These are phyloP conservation scores for Fusarium sp. DNA, from an alignment of 2,329 filamentous ascomycete species.

Conservation along the genomic window DNA sequence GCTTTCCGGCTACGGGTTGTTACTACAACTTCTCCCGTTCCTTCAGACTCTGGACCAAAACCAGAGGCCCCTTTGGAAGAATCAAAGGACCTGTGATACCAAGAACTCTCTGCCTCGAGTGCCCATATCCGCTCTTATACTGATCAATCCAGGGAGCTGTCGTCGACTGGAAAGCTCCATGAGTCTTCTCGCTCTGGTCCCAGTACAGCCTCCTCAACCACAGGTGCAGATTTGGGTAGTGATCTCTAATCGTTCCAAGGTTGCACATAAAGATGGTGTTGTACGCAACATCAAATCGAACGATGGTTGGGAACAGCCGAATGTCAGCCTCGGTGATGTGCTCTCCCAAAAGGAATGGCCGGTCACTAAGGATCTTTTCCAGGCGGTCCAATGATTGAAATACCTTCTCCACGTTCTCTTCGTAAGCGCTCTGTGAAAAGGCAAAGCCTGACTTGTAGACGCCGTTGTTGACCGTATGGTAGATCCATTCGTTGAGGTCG, in stretches of 20 bases:
- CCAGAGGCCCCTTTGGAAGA: slow-evolving; percentile 46
- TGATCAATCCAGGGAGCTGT: slow-evolving; percentile 69
- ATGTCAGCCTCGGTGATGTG: slow-evolving; percentile 79
- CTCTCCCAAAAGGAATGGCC: slow-evolving; percentile 75
- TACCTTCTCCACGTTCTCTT: slow-evolving; percentile 71
- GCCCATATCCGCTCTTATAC: slow-evolving; percentile 52
- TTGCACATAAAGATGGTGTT: slow-evolving; percentile 78
- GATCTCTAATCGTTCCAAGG: slow-evolving; percentile 73
- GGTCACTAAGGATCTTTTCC: slow-evolving; percentile 68
- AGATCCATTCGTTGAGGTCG: slow-evolving; percentile 78
- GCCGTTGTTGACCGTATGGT: slow-evolving; percentile 66
- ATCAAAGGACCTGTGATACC: slow-evolving; percentile 49
- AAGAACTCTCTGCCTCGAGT: slow-evolving; percentile 45
- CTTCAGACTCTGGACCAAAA: slow-evolving; percentile 33
- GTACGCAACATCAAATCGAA: slow-evolving; percentile 80
- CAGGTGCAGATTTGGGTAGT: slow-evolving; percentile 76
- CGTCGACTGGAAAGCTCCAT: slow-evolving; percentile 77
- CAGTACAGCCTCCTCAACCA: slow-evolving; percentile 82
- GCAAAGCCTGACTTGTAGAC: slow-evolving; percentile 76
- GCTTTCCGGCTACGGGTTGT: no score
- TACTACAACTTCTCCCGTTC: background rate
- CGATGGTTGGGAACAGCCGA: slow-evolving; percentile 76
- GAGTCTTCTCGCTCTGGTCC: slow-evolving; percentile 62
- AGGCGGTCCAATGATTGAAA: slow-evolving; percentile 77
- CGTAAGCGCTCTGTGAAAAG: slow-evolving; percentile 75